Conservation (phyloP, 164 flowering plant species). For the Aristolochia californica region DNA sequence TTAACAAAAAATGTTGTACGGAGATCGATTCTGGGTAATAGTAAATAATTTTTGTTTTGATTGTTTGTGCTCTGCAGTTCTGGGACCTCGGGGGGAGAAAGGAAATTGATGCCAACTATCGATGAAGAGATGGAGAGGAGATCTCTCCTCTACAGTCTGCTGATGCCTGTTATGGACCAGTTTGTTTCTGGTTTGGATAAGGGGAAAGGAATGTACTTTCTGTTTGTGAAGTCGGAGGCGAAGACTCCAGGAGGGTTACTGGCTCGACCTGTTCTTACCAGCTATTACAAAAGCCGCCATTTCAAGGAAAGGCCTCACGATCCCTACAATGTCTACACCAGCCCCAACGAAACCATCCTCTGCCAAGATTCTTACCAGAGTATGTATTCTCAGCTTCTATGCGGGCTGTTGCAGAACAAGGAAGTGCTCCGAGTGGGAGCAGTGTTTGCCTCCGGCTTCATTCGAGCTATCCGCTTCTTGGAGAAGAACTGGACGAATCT, state of each 20-base stretch:
- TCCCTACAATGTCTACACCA: conserved; percentile 89
- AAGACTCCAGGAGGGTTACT: conserved; percentile 77
- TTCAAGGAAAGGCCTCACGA: conserved; percentile 67
- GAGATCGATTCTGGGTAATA: no score
- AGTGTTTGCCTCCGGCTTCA: conserved; percentile 91
- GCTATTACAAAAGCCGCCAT: conserved; percentile 79
- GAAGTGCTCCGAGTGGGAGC: conserved; percentile 96
- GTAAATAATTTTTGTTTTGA: no score
- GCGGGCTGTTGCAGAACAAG: conserved; percentile 62
- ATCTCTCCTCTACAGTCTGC: conserved; percentile 60
- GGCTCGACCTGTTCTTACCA: conserved; percentile 81
- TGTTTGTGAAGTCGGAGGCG: conserved; percentile 80
- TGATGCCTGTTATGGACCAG: conserved; percentile 97
- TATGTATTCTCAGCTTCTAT: conserved; percentile 89
- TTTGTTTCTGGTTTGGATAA: conserved; percentile 65
- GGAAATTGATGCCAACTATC: conserved; percentile 91
- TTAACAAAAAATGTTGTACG: no score
- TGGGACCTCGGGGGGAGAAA: conserved; percentile 94
- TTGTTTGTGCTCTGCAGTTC: conserved; percentile 62
- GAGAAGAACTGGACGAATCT: conserved; percentile 67
- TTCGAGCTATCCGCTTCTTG: conserved; percentile 79
- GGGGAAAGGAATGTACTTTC: conserved; percentile 94
- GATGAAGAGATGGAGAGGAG: conserved; percentile 76
- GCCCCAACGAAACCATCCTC: conserved; percentile 87
- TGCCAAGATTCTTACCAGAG: conserved; percentile 87